Base-by-base conservation (phyloP, 331 rosid genomes). In the Malus hybrid region DNA sequence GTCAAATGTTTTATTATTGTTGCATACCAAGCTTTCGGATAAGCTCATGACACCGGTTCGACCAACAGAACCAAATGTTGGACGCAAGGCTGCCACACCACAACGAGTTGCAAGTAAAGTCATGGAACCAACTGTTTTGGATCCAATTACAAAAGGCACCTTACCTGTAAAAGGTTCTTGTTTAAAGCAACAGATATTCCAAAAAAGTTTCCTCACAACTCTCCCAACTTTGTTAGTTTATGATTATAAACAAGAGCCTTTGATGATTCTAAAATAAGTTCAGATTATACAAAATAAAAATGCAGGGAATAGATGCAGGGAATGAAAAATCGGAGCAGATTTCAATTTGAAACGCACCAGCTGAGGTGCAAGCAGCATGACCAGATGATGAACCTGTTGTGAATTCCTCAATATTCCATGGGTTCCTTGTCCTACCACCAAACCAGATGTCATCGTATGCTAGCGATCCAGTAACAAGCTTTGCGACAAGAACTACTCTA, bases 361-460 rank as follows among this genome's bases (percentile, higher is more conserved):
- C 93, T 46, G 96, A 90, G 70, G 91, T 89, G 82, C 90, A 86
- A 5, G 95, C 91, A 62, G 91, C 90, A 13, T 87, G 95, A 46
- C 95, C 98, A 31, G 96, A 89, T 76, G 96, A 90, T 73, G 91
- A 93, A 24, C 98, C 90, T 1, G 89, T 87, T 39, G 95, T 73
- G 80, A 88, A 90, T 69, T 93, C 93, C 76, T 83, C 82, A 29
- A 93, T 86, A 72, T 88, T 88, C 98, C 95, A 89, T 16, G 95
- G 96, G 59, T 88, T 90, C 82, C 98, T 90, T 19, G 98, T 89
- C 83, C 98, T 80, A 18, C 98, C 96, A 13, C 95, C 95, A 64
- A 64, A 93, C 98, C 96, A 90, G 67, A 90, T 84, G 79, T 93
- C 96, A 79, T 93, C 93, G 78, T 87, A 93, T 59, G 96, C 96